These are phyloP conservation scores for Solanum sejunctum DNA, from an alignment of 257 asterid species.

Conservation along the genomic window DNA sequence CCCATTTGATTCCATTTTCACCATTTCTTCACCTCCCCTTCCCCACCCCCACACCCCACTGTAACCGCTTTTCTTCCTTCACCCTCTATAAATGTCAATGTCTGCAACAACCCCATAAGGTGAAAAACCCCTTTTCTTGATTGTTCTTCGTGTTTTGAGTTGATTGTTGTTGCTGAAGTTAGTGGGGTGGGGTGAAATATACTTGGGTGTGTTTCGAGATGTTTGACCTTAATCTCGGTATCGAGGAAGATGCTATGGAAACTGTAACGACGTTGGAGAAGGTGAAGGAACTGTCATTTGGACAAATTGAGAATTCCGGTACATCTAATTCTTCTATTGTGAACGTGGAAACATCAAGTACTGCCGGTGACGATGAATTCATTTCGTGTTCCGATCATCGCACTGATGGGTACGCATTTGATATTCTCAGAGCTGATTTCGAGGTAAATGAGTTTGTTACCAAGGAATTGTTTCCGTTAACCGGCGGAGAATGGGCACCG, in stretches of 20 bases:
- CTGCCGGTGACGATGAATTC: slow-evolving; percentile 50
- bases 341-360: slow-evolving; percentile 57
- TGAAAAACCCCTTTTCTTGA: slow-evolving; percentile 29
- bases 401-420: slow-evolving; percentile 27
- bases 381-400: slow-evolving; percentile 29
- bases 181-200: neutral
- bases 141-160: neutral
- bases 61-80: neutral
- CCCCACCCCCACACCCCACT: neutral
- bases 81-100: neutral
- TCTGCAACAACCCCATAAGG: slow-evolving; percentile 21
- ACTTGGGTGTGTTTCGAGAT: slow-evolving; percentile 9
- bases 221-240: slow-evolving; percentile 56
- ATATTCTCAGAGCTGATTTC: slow-evolving; percentile 34
- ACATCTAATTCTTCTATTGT: slow-evolving; percentile 69
- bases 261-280: slow-evolving; percentile 26
- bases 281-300: slow-evolving; percentile 1
- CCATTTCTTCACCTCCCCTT: neutral
- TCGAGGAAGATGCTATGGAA: slow-evolving; percentile 23
- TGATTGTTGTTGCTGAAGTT: neutral
- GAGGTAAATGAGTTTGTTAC: slow-evolving; percentile 40
- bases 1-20: neutral
- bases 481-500: slow-evolving; percentile 6
- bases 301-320: slow-evolving; percentile 62
- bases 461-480: slow-evolving; percentile 54